A percentile compares a stretch with the other conserved stretches of the same genome.
Conservation (phyloP, 441 rosid species). For the Populus hybrid region DNA sequence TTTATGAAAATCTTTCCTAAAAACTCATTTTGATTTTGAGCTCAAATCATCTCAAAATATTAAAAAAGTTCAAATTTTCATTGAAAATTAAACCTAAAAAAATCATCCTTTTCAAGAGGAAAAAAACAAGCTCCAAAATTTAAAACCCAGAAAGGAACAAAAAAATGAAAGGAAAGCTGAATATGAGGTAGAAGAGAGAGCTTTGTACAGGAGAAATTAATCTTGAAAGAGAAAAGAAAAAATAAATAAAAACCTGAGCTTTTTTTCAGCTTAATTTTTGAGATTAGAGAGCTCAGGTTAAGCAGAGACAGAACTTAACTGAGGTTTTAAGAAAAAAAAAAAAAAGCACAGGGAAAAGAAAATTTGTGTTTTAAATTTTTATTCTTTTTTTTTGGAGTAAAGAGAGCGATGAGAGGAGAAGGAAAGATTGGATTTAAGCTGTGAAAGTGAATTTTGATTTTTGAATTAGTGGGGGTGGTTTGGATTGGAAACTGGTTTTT, state of each 20-base stretch:
- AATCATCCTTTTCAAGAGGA: background rate
- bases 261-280: slow-evolving; percentile 24
- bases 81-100: slow-evolving; percentile 3
- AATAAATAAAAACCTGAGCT: background rate
- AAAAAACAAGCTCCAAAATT: slow-evolving; percentile 18
- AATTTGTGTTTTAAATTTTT: background rate
- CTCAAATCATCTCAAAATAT: slow-evolving; percentile 26
- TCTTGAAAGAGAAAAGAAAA: slow-evolving; percentile 16
- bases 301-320: slow-evolving; percentile 29
- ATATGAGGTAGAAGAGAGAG: slow-evolving; percentile 8
- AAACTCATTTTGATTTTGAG: slow-evolving; percentile 43
- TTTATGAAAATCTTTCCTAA: slow-evolving; percentile 15
- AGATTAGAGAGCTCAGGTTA: slow-evolving; percentile 29
- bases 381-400: slow-evolving; percentile 8
- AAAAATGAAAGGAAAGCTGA: slow-evolving; percentile 15
- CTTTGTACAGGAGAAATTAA: slow-evolving; percentile 24
- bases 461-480: slow-evolving; percentile 15
- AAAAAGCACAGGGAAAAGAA: background rate
- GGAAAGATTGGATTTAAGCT: slow-evolving; percentile 31
- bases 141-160: slow-evolving; percentile 8
- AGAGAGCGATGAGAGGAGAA: slow-evolving; percentile 30
- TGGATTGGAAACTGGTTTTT: slow-evolving; percentile 24
- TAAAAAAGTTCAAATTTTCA: slow-evolving; percentile 10
- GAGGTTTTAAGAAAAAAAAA: background rate
- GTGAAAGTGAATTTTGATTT: slow-evolving; percentile 22